These are phyloP conservation scores for Pyrenula massariospora DNA, from an alignment of 495 filamentous ascomycete genomes.

Conservation along the genomic window DNA sequence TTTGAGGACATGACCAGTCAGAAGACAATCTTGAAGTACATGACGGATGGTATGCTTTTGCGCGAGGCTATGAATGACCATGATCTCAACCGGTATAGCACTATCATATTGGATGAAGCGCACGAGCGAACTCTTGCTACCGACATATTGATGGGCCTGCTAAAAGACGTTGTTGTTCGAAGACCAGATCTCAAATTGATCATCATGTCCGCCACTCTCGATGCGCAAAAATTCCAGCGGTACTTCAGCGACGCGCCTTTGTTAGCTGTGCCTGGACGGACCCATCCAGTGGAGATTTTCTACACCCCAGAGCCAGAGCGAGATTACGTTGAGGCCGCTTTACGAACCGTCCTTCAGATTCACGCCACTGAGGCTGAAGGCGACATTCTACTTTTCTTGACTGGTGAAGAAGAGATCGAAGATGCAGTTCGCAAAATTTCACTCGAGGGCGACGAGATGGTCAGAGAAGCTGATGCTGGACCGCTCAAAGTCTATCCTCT, in stretches of 20 bases:
- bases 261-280: slow-evolving; percentile 88
- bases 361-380: slow-evolving; percentile 87
- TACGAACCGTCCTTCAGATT: slow-evolving; percentile 92
- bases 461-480: slow-evolving; percentile 78
- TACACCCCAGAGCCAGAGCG: slow-evolving; percentile 94
- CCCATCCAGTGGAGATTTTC: slow-evolving; percentile 95
- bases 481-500: slow-evolving; percentile 85
- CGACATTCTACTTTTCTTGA: slow-evolving; percentile 92
- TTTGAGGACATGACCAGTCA: slow-evolving; percentile 91
- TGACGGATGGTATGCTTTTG: slow-evolving; percentile 99
- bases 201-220: slow-evolving; percentile 96
- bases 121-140: slow-evolving; percentile 94
- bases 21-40: slow-evolving; percentile 95
- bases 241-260: slow-evolving; percentile 94
- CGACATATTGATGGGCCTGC: slow-evolving; percentile 88
- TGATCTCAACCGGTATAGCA: slow-evolving; percentile 82
- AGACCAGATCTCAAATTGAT: slow-evolving; percentile 87
- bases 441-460: slow-evolving; percentile 83
- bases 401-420: slow-evolving; percentile 98
- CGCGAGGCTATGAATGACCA: slow-evolving; percentile 97
- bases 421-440: slow-evolving; percentile 86
- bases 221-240: slow-evolving; percentile 95
- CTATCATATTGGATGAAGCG: slow-evolving; percentile 96
- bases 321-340: slow-evolving; percentile 91
- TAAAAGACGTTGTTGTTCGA: slow-evolving; percentile 73